phyloP scores from a whole-genome alignment of 139 green algal species.

The Haematococcus lacustris region DNA sequence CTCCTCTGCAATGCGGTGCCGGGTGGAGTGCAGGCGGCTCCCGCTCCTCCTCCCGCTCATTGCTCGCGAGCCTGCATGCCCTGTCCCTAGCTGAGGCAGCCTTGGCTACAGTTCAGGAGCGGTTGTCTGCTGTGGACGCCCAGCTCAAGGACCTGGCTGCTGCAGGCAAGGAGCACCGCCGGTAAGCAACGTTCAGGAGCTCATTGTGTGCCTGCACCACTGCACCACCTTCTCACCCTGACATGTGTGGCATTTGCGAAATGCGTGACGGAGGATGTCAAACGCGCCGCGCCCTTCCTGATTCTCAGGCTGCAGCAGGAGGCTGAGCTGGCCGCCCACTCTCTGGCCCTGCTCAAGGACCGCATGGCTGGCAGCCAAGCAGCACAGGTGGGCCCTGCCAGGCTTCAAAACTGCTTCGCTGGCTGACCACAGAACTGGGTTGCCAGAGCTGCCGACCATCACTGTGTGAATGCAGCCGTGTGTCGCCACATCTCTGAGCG shows the following conservation, averaged over 20 bases:
- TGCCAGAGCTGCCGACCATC: no score
- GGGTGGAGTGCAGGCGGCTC: conserved; percentile 78
- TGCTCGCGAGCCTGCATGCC: conserved; percentile 64
- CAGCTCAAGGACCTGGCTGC: conserved; percentile 29
- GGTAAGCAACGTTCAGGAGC: no score
- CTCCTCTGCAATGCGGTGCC: no score
- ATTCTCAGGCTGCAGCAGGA: conserved; percentile 58
- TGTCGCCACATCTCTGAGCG: no score
- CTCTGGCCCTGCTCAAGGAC: conserved; percentile 62
- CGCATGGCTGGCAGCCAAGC: conserved; percentile 55
- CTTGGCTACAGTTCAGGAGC: conserved; percentile 31
- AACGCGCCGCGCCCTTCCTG: no score
- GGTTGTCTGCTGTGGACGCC: conserved; percentile 24
- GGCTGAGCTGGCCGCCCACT: conserved; percentile 66
- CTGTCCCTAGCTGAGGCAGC: conserved; percentile 52
- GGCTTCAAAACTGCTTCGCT: no score
- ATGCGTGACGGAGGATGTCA: no score
- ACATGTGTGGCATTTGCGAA: no score
- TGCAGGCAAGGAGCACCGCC: conserved; percentile 39
- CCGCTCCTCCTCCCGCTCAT: conserved; percentile 33
- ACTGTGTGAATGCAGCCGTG: no score
- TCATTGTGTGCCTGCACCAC: no score
- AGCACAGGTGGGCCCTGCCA: conserved; percentile 64
- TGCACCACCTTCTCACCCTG: no score
- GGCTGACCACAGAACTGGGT: no score